Base-by-base conservation (phyloP, 768 basidiomycete species). In the Auriscalpium microsporum region DNA sequence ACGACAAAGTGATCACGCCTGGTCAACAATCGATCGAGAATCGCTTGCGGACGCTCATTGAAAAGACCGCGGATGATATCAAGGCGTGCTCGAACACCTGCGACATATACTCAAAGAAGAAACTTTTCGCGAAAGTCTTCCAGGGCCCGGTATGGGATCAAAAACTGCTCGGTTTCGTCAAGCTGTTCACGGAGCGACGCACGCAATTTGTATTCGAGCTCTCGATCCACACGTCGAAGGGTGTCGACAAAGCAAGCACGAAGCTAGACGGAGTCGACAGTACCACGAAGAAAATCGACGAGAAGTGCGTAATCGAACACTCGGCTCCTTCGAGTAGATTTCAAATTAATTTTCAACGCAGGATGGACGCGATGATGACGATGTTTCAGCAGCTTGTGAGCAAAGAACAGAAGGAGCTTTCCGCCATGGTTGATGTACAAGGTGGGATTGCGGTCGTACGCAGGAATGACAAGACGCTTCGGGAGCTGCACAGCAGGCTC, bases 21-120 rank as follows among this genome's bases (percentile, higher is more conserved):
- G 68, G 69, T 45, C 70, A 69, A 8, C 64, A 48, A 10, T 68
- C 68, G 1, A 64, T 73, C 57, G 57, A 68, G 33, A 68, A 64
- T 2, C 65, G 72, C 6, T 56, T 75, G 58, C 62, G 72, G 33
- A 58, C 55, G 8, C 63, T 73, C 9, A 56, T 67, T 2, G 50
- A 58, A 21, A 35, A 49, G 42, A 63, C 63, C 2, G 66, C 63
- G 4, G 46, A 64, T 4, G 67, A 69, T 28, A 69, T 70, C 57
- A 63, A 64, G 52, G 42, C 62, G 13, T 70, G 69, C 54, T 64
- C 61, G 11, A 69, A 67, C 44, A 52, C 60, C 8, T 70, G 69
- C 53, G 67, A 69, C 53, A 62, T 63, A 6, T 70, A 68, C 52
- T 52, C 58, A 1, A 66, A 65, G 58, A 69, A 65, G 59, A 56